These are phyloP conservation scores for Syzygium malaccense DNA, from an alignment of 441 rosid genomes.

Conservation along the genomic window DNA sequence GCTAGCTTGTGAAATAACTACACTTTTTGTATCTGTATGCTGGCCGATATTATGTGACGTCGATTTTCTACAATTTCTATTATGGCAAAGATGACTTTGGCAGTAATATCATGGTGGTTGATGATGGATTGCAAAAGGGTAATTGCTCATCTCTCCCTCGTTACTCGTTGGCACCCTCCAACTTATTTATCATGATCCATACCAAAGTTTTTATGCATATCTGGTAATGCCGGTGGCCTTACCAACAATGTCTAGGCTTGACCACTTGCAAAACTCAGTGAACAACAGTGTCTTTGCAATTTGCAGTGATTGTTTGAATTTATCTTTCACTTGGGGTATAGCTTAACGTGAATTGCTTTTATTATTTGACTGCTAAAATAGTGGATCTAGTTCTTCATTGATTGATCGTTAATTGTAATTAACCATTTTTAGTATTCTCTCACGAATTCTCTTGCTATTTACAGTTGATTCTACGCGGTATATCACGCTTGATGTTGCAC, in stretches of 20 bases:
- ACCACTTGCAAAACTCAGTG: too few species aligned
- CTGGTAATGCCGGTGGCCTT: accelerated
- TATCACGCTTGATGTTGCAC: accelerated
- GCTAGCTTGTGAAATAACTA: not conserved
- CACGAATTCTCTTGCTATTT: not conserved
- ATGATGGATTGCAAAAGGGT: accelerated
- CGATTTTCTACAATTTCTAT: accelerated
- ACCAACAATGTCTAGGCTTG: too few species aligned
- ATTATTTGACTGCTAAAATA: not conserved
- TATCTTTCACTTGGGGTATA: not conserved
- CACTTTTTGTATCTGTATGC: not conserved
- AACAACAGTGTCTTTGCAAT: too few species aligned
- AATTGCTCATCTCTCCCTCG: not conserved
- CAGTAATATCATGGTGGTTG: not conserved
- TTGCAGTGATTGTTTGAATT: too few species aligned
- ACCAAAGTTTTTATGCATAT: not conserved
- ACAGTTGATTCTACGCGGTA: not conserved
- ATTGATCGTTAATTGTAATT: not conserved
- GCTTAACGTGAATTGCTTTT: not conserved
- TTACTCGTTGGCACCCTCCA: accelerated
- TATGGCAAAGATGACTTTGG: accelerated
- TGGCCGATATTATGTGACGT: not conserved
- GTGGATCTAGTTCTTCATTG: not conserved
- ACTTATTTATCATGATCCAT: accelerated
- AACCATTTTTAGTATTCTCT: not conserved